These are phyloP conservation scores for Neonectria punicea DNA, from an alignment of 2,329 filamentous ascomycete species.

Conservation along the genomic window DNA sequence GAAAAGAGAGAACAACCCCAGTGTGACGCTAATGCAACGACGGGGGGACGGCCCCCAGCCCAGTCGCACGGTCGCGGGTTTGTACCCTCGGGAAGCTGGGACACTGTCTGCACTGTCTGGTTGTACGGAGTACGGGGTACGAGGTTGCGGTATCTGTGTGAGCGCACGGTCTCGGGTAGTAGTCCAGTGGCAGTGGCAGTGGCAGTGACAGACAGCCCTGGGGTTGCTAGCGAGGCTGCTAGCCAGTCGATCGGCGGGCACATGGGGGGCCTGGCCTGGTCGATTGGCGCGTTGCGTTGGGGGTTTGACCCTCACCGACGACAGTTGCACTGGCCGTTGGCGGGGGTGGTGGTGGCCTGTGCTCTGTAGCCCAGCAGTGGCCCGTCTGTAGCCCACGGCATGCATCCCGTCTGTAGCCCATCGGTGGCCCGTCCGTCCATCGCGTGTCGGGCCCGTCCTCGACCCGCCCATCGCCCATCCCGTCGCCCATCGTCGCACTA, in stretches of 20 bases:
- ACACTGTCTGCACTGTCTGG: conserved; percentile 10
- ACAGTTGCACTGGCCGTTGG: no score
- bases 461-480: no score
- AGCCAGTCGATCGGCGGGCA: neutral
- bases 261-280: neutral
- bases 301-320: no score
- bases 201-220: neutral
- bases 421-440: neutral
- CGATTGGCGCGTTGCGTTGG: neutral
- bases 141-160: no score
- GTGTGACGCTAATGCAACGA: conserved; percentile 34
- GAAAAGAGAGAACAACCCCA: conserved; percentile 44
- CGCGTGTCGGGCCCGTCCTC: neutral
- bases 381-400: no score
- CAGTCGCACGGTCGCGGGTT: conserved; percentile 20
- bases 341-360: no score
- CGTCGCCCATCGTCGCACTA: neutral
- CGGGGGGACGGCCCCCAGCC: conserved; percentile 22
- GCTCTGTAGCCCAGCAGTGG: no score
- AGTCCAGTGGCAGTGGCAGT: no score
- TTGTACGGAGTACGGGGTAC: neutral
- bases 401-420: no score
- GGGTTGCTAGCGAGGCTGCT: neutral
- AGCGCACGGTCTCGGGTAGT: no score
- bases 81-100: conserved; percentile 30